Conservation (phyloP, 805 yeast species). For the Torulaspora gathmanii region DNA sequence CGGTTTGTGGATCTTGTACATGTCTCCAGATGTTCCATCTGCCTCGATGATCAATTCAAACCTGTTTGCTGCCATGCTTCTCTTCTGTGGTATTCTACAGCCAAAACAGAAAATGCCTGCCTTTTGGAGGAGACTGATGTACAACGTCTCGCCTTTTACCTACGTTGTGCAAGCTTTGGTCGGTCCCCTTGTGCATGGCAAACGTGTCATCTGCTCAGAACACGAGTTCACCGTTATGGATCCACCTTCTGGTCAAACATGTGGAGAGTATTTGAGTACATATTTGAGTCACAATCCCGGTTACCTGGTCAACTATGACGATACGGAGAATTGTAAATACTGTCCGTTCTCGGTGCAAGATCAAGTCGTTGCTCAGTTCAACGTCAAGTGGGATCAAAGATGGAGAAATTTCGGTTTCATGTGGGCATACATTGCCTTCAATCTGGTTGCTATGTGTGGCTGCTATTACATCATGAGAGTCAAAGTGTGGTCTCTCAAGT, state of each 20-base stretch:
- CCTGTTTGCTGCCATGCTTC: constrained; percentile 50
- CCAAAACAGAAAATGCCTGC: constrained; percentile 43
- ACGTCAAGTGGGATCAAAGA: constrained; percentile 43
- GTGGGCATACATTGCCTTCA: constrained; percentile 42
- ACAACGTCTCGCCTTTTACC: constrained; percentile 45
- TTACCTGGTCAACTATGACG: constrained; percentile 40
- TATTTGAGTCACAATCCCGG: constrained; percentile 41
- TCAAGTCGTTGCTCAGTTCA: constrained; percentile 47
- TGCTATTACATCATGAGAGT: constrained; percentile 39
- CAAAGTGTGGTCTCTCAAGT: constrained; percentile 35
- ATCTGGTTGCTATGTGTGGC: constrained; percentile 38
- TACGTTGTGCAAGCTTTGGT: constrained; percentile 45
- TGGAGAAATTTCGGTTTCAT: constrained; percentile 66
- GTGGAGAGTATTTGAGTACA: constrained; percentile 41
- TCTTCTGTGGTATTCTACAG: constrained; percentile 51
- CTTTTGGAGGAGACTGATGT: constrained; percentile 46
- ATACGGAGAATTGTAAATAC: constrained; percentile 53
- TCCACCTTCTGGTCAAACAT: constrained; percentile 47
- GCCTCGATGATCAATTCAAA: constrained; percentile 41
- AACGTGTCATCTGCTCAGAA: constrained; percentile 37
- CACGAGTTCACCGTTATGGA: constrained; percentile 39
- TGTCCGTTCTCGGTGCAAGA: constrained; percentile 59
- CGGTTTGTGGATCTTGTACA: constrained; percentile 48
- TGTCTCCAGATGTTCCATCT: constrained; percentile 43
- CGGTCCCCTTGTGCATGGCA: constrained; percentile 39